These are phyloP conservation scores for Ceratocystis albifundus DNA, from an alignment of 2,329 filamentous ascomycete genomes.

Conservation along the genomic window DNA sequence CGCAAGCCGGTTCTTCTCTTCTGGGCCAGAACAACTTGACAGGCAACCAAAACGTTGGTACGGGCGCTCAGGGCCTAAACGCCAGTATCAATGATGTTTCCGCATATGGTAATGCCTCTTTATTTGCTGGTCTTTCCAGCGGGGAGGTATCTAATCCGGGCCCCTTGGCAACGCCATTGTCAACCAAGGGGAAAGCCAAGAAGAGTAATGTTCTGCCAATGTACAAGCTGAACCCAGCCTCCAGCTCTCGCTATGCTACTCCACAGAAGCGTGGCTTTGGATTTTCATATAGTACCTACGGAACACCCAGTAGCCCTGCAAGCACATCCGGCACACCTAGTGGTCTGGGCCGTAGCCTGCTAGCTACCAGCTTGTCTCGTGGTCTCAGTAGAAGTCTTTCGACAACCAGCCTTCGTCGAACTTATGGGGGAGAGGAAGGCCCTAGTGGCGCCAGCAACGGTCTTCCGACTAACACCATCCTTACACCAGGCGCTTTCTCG, in stretches of 20 bases:
- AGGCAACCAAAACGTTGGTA: constrained; percentile 29
- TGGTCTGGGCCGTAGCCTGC: constrained; percentile 52
- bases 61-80: constrained; percentile 53
- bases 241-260: constrained; percentile 66
- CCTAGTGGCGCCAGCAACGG: background rate
- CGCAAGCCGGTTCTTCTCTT: constrained; percentile 29
- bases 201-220: constrained; percentile 71
- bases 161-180: constrained; percentile 81
- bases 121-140: constrained; percentile 63
- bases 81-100: constrained; percentile 73
- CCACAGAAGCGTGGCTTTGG: constrained; percentile 81
- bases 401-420: constrained; percentile 71
- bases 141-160: constrained; percentile 61
- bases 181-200: constrained; percentile 60
- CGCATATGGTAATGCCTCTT: constrained; percentile 77
- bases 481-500: constrained; percentile 76
- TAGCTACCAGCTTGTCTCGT: constrained; percentile 54
- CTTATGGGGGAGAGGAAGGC: constrained; percentile 62
- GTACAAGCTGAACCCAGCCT: constrained; percentile 74
- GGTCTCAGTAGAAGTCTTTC: constrained; percentile 79
- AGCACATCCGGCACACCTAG: constrained; percentile 54
- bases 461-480: constrained; percentile 46
- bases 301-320: constrained; percentile 61
- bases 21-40: constrained; percentile 44
- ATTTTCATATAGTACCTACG: constrained; percentile 86